Conservation (phyloP, 768 basidiomycete species). For the Pholiota conissans region DNA sequence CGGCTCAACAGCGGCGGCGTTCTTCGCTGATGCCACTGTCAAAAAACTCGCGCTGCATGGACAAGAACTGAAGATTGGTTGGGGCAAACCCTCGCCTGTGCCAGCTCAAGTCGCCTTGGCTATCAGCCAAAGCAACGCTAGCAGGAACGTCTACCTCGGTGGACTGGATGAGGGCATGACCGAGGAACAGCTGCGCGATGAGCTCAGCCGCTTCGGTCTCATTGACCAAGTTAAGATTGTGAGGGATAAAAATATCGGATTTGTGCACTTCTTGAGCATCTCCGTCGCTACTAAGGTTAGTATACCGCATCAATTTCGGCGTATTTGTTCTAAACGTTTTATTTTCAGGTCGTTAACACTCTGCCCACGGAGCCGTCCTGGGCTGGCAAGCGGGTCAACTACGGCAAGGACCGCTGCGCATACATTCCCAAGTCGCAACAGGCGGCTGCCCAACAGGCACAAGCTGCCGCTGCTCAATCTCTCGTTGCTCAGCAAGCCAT, state of each 20-base stretch:
- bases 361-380: conserved; percentile 90
- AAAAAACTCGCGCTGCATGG: conserved; percentile 92
- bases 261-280: conserved; percentile 97
- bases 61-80: conserved; percentile 97
- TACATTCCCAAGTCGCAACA: conserved; percentile 96
- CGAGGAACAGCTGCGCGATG: conserved; percentile 90
- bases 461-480: conserved; percentile 82
- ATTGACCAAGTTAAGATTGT: conserved; percentile 99
- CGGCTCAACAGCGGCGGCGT: conserved; percentile 87
- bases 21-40: conserved; percentile 95
- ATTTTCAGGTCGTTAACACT: conserved; percentile 81
- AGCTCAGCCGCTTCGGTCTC: conserved; percentile 88
- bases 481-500: conserved; percentile 57
- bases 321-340: conserved; percentile 1
- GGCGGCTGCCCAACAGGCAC: conserved; percentile 83
- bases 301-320: conserved; percentile 10
- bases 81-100: conserved; percentile 94
- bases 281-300: conserved; percentile 90
- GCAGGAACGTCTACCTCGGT: conserved; percentile 95
- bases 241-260: conserved; percentile 98
- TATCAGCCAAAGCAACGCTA: conserved; percentile 90
- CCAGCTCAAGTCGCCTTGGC: conserved; percentile 84
- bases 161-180: conserved; percentile 88
- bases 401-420: conserved; percentile 97
- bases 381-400: conserved; percentile 96